These are phyloP conservation scores for Hortiboletus flavorubellus DNA, from an alignment of 768 basidiomycete species.

Conservation along the genomic window DNA sequence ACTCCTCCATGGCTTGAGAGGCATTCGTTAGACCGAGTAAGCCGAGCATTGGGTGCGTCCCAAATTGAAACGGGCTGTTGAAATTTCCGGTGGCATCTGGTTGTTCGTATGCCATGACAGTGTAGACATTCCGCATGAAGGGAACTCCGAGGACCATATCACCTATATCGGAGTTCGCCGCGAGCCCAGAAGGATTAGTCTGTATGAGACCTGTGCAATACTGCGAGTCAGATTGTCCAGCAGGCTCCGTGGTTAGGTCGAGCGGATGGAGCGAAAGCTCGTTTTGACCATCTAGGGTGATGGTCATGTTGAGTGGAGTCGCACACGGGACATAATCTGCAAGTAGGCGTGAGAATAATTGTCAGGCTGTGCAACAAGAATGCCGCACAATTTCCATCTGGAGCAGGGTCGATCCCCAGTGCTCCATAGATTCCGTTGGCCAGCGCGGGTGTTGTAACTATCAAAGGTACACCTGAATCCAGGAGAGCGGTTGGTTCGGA, in stretches of 20 bases:
- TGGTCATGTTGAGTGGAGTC: slow-evolving; percentile 67
- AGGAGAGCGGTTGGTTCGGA: slow-evolving; percentile 62
- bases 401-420: slow-evolving; percentile 53
- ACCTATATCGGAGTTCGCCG: slow-evolving; percentile 37
- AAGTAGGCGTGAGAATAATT: slow-evolving; percentile 4
- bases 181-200: slow-evolving; percentile 43
- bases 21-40: slow-evolving; percentile 62
- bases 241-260: slow-evolving; percentile 57
- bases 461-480: slow-evolving; percentile 68
- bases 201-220: slow-evolving; percentile 70
- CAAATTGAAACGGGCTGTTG: slow-evolving; percentile 24
- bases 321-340: slow-evolving; percentile 74
- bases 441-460: slow-evolving; percentile 55
- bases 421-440: slow-evolving; percentile 81
- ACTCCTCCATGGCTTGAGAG: slow-evolving; percentile 59
- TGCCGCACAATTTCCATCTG: slow-evolving; percentile 62
- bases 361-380: background rate
- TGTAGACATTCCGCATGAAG: slow-evolving; percentile 74
- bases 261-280: slow-evolving; percentile 70
- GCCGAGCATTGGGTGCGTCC: slow-evolving; percentile 48
- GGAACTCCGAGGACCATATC: slow-evolving; percentile 81
- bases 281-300: slow-evolving; percentile 57
- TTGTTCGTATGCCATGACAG: slow-evolving; percentile 64
- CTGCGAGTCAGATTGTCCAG: slow-evolving; percentile 38
- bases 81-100: slow-evolving; percentile 48